Base-by-base conservation (phyloP, 352 stramenopile species). In the Phytophthora nicotianae region DNA sequence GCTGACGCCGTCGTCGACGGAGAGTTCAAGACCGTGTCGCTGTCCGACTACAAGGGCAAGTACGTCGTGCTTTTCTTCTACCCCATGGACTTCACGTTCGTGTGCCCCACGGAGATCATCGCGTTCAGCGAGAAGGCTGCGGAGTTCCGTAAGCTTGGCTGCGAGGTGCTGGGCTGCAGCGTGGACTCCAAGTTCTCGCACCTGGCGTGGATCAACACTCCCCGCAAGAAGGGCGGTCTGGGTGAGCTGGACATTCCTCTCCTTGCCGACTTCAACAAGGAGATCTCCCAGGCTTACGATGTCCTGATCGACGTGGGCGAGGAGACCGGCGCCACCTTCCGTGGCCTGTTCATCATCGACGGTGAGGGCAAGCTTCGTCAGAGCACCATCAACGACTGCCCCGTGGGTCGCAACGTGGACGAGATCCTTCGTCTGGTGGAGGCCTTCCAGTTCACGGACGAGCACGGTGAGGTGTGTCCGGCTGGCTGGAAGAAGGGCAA, bases 31-130 rank as follows among this genome's bases (percentile, higher is more conserved):
- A 86, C 74, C 17, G 50, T 97, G 41, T 90, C 72, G 50, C 74
- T 97, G 4, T 69, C 65, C 13, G 80, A 97, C 60, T 97, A 94
- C 75, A 80, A 84, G 52, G 88, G 88, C 68, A 93, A 97, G 58
- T 97, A 91, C 64, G 74, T 97, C 46, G 85, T 96, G 52, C 83
- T 97, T 26, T 96, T 97, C 86, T 97, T 96, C 74, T 97, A 95
- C 76, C 90, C 89, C 54, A 72, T 93, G 56, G 90, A 96, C 77
- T 96, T 96, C 60, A 97, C 89, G 33, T 97, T 96, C 61, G 90
- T 97, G 51, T 95, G 86, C 57, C 88, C 86, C 24, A 97, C 90
- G 35, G 90, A 97, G 73, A 97, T 97, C 77, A 89, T 86, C 62
- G 81, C 84, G 26, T 97, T 96, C 70, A 87, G 66, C 57, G 90